Conservation (phyloP, 192 early-diverging fungal species). For the Rhizophagus clarus region DNA sequence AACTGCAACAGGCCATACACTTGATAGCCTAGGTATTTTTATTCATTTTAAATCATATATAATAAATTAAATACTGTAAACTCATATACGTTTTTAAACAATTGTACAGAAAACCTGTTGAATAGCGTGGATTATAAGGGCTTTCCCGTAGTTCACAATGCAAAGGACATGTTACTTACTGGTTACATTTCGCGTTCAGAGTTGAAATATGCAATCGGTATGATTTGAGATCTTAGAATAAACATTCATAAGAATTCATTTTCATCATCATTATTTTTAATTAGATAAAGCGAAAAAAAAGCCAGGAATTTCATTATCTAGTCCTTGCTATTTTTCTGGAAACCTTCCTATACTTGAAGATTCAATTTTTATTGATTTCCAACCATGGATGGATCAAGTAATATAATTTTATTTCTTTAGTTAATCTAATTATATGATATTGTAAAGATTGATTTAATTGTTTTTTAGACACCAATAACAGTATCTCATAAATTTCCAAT, state of each 20-base stretch:
- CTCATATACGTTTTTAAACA: neutral
- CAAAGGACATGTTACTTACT: constrained; percentile 57
- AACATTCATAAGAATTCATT: neutral
- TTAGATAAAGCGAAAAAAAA: constrained; percentile 39
- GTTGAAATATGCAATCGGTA: constrained; percentile 50
- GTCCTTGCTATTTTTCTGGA: constrained; percentile 41
- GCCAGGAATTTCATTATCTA: constrained; percentile 32
- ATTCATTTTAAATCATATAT: neutral
- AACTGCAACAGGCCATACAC: constrained; percentile 42
- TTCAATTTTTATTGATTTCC: constrained; percentile 55
- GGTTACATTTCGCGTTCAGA: constrained; percentile 75
- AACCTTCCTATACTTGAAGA: constrained; percentile 40
- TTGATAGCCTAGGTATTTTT: constrained; percentile 42
- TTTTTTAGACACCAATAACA: constrained; percentile 58
- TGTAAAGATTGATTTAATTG: neutral
- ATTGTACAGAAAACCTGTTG: constrained; percentile 38
- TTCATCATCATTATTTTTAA: neutral
- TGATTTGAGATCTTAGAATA: neutral
- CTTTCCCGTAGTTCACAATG: constrained; percentile 70
- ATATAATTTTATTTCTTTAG: neutral
- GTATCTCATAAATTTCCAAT: constrained; percentile 62
- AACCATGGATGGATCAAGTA: constrained; percentile 65
- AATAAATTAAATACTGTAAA: neutral
- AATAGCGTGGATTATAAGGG: constrained; percentile 67
- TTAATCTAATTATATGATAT: neutral